A percentile compares a stretch with the other conserved stretches of the same genome.
phyloP scores from a whole-genome alignment of 495 filamentous ascomycete genomes.

The Aspergillus heteromorphus region DNA sequence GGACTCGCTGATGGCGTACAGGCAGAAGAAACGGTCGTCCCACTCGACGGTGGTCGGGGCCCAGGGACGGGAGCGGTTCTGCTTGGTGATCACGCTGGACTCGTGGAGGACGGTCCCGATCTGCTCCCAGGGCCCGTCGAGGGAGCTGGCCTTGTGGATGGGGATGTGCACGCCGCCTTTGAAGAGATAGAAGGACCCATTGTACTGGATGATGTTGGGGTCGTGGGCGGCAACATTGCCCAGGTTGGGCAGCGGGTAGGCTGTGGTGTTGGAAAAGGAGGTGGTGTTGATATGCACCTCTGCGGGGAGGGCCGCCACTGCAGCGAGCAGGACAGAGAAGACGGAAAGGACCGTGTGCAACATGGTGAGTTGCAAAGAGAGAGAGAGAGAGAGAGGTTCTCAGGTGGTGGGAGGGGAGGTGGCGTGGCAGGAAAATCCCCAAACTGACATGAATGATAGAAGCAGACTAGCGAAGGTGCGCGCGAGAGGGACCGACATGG shows the following conservation, averaged over 20 bases:
- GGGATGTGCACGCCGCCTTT: conserved; percentile 28
- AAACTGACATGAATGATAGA: neutral
- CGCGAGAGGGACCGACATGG: neutral
- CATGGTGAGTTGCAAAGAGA: conserved; percentile 1
- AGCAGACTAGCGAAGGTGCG: neutral
- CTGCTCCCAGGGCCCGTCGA: conserved; percentile 37
- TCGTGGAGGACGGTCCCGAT: conserved; percentile 35
- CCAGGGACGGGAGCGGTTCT: conserved; percentile 38
- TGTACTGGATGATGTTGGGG: conserved; percentile 32
- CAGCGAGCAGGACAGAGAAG: neutral
- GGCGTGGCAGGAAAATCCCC: neutral
- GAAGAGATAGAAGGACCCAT: conserved; percentile 37
- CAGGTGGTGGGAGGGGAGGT: neutral
- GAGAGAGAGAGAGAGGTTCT: neutral
- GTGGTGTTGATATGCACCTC: neutral
- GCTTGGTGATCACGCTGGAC: conserved; percentile 33
- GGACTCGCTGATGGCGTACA: conserved; percentile 61
- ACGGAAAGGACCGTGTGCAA: neutral
- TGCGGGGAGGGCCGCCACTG: neutral
- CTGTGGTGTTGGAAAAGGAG: conserved; percentile 26
- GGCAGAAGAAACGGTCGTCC: conserved; percentile 60
- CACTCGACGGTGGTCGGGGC: conserved; percentile 59
- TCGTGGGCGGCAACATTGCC: conserved; percentile 36
- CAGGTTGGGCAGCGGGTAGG: conserved; percentile 29
- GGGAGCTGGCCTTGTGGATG: conserved; percentile 27